Conservation (phyloP, 768 basidiomycete genomes). For the Holtermannia corniformis region DNA sequence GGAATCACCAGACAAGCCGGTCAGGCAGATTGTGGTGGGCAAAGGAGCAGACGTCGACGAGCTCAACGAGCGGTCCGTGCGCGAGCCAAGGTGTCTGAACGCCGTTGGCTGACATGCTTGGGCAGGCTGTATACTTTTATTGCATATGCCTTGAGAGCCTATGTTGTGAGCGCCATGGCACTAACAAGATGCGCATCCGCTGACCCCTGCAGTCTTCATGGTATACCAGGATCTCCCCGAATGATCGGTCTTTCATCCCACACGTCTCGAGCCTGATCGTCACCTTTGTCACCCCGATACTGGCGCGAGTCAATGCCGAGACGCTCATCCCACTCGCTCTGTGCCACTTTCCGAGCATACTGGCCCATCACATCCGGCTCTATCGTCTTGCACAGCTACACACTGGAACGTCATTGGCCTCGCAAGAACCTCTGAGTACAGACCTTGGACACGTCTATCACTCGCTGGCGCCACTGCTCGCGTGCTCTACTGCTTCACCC, state of each 20-base stretch:
- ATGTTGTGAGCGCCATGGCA: neutral
- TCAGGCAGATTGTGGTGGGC: constrained; percentile 12
- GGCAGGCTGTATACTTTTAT: neutral
- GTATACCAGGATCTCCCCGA: constrained; percentile 26
- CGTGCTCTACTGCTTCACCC: neutral
- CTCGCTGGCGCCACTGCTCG: neutral
- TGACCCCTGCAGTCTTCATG: constrained; percentile 19
- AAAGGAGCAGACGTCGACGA: constrained; percentile 7
- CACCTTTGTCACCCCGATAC: constrained; percentile 20
- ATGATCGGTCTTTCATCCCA: constrained; percentile 25
- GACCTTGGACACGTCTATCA: neutral
- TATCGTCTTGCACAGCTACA: neutral
- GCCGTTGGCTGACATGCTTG: neutral
- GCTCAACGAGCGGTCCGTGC: constrained; percentile 29
- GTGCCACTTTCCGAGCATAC: constrained; percentile 20
- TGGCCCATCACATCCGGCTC: constrained; percentile 17
- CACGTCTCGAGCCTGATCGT: constrained; percentile 13
- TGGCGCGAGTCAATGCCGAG: constrained; percentile 9
- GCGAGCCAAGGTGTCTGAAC: neutral
- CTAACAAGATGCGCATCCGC: neutral
- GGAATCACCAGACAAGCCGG: constrained; percentile 6
- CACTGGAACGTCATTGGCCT: neutral
- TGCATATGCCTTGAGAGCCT: neutral
- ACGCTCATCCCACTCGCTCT: constrained; percentile 18
- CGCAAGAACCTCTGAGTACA: neutral